A percentile compares a stretch with the other conserved stretches of the same genome.
These are phyloP conservation scores for Metschnikowia sp. DNA, from an alignment of 805 yeast genomes.

Conservation along the genomic window DNA sequence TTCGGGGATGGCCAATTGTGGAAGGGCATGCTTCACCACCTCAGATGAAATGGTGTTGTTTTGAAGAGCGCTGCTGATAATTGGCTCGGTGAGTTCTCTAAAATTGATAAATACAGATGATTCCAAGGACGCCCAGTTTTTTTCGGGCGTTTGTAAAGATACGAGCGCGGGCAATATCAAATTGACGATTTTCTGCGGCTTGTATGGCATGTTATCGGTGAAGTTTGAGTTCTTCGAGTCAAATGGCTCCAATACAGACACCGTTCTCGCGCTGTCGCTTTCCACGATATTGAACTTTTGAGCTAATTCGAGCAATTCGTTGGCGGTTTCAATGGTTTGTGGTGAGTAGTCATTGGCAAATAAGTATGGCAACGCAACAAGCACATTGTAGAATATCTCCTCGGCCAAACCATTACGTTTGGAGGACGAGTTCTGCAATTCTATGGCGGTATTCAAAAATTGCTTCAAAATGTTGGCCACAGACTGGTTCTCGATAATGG, in stretches of 20 bases:
- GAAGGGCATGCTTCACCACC: conserved; percentile 38
- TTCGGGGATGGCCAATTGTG: conserved; percentile 36
- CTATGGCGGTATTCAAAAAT: conserved; percentile 54
- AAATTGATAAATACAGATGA: conserved; percentile 32
- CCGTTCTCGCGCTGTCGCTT: conserved; percentile 14
- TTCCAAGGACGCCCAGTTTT: conserved; percentile 37
- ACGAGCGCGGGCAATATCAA: conserved; percentile 50
- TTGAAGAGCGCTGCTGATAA: conserved; percentile 29
- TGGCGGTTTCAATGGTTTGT: conserved; percentile 32
- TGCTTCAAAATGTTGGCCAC: conserved; percentile 45
- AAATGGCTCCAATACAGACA: conserved; percentile 35
- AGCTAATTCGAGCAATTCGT: conserved; percentile 47
- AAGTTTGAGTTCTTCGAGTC: conserved; percentile 31
- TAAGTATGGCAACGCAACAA: conserved; percentile 64
- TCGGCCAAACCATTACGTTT: conserved; percentile 61
- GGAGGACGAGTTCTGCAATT: conserved; percentile 42
- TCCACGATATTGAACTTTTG: conserved; percentile 32
- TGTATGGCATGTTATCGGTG: conserved; percentile 42
- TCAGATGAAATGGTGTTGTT: conserved; percentile 38
- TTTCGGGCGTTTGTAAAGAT: conserved; percentile 31
- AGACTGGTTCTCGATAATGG: conserved; percentile 51
- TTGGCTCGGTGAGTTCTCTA: conserved; percentile 29
- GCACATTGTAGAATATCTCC: conserved; percentile 58
- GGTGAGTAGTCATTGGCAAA: conserved; percentile 40
- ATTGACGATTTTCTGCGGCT: conserved; percentile 45